Evolutionary conservation across 306 rosid genomes (phyloP).

Genomic region (Lathyrus oleraceus): DNA sequence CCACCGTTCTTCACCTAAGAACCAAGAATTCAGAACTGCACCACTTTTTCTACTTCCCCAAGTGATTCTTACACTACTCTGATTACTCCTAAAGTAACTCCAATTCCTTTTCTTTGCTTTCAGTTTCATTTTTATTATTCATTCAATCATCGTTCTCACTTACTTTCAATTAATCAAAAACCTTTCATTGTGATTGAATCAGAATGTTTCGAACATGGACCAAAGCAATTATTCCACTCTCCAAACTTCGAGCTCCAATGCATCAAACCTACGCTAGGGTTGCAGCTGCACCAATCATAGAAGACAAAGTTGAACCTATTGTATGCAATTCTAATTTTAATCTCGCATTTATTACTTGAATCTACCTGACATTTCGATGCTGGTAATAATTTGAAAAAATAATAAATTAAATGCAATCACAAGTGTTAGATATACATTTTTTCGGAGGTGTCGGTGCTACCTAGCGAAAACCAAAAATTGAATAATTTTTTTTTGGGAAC

Average conservation of each 20-base stretch:
- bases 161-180: not conserved
- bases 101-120: not conserved
- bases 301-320: conserved; percentile 41
- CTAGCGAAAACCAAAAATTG: not conserved
- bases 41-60: not conserved
- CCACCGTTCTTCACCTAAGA: not conserved
- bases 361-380: too few species aligned
- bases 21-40: not conserved
- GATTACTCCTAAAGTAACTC: not conserved
- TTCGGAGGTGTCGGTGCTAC: too few species aligned
- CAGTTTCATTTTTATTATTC: not conserved
- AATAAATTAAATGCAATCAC: not conserved
- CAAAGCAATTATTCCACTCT: conserved; percentile 51
- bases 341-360: not conserved
- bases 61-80: not conserved
- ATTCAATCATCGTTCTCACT: not conserved
- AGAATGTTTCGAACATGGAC: conserved; percentile 69
- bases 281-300: conserved; percentile 43
- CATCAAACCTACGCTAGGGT: conserved; percentile 59
- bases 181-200: not conserved
- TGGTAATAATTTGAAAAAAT: too few species aligned
- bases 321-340: conserved; percentile 30
- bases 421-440: too few species aligned
- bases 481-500: conserved; percentile 16
- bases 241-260: conserved; percentile 47